Base-by-base conservation (phyloP, 148 eudicot species). In the Limonium bicolor region DNA sequence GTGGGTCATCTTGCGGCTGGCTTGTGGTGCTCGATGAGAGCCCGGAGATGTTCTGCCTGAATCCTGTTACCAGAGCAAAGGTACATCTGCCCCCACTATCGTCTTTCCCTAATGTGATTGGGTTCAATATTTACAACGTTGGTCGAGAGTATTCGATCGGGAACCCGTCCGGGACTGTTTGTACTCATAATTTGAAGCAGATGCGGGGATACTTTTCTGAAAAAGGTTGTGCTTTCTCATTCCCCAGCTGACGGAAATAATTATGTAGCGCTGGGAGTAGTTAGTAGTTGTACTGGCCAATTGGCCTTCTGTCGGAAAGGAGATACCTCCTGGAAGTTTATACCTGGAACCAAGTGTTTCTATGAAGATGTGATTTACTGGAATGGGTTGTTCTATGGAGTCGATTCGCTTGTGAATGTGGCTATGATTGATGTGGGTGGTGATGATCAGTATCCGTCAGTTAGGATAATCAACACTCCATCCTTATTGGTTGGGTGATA, bases 1-100 rank as follows among this genome's bases (percentile, higher is more conserved):
- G 72, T 31, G 83, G 93, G 37, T 86, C 96, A 0, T 86, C 84
- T 27, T 58, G 58, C 34, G 84, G 93, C n/a, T 70, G 60, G 62
- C 70, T 81, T 4, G 48, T 71, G 11, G 29, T 78, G 41, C 59
- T 73, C 20, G 64, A 58, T 15, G 76, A 71, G 10, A 46, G 78
- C 2, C 80, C 87, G 0, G 38, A 58, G 0, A 50, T 86, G 20
- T 68, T 70, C 49, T 68, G 76, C 12, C 34, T 60, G 16, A 86
- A 81, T 13, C 93, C 96, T 0, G 41, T 86, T 20, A 72, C 78
- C 3, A 55, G 59, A 2, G 46, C 49, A 10, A 67, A 40, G 35
- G 24, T 74, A 12, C 8, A 26, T 16, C 80, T 76, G 22, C 71
- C 81, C 0, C 71, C 84, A 2, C 60, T 86, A 4, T 69, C 78